phyloP scores from a whole-genome alignment of 208 protist genomes.

The Acanthamoeba culbertsoni region DNA sequence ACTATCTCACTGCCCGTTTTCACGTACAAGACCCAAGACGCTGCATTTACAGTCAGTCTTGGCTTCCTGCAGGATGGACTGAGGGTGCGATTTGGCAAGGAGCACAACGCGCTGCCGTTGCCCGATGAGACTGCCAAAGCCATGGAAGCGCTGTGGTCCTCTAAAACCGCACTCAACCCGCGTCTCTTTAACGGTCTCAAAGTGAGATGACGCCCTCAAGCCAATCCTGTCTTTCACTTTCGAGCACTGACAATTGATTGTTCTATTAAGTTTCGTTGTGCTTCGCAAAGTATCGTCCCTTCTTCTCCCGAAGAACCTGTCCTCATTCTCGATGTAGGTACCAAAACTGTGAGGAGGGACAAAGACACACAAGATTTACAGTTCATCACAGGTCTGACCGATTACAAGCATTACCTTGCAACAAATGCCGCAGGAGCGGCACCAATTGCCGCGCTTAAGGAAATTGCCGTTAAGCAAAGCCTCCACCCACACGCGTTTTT shows the following conservation, averaged over 20 bases:
- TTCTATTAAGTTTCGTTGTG: background rate
- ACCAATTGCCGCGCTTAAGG: background rate
- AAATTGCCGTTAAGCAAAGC: background rate
- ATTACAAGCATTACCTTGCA: background rate
- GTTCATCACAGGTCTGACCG: background rate
- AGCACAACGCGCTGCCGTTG: background rate
- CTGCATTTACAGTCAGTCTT: background rate
- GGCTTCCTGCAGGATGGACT: background rate
- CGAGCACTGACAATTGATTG: background rate
- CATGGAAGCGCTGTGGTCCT: background rate
- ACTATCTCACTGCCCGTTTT: background rate
- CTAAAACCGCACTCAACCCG: background rate
- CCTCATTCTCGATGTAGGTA: background rate
- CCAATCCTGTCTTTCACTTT: background rate
- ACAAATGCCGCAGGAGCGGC: background rate
- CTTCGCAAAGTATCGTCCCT: background rate
- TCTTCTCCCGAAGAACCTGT: too few species aligned
- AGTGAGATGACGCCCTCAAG: background rate
- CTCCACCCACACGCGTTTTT: background rate
- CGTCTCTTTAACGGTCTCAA: slow-evolving; percentile 6
- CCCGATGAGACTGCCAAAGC: background rate
- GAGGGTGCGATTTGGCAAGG: background rate
- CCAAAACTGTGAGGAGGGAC: background rate
- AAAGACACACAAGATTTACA: background rate
- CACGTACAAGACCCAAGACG: background rate